Percentiles rank a stretch among this genome's conserved stretches.
These are phyloP conservation scores for Paspalum notatum DNA, from an alignment of 176 grass and related monocot species.

Conservation along the genomic window DNA sequence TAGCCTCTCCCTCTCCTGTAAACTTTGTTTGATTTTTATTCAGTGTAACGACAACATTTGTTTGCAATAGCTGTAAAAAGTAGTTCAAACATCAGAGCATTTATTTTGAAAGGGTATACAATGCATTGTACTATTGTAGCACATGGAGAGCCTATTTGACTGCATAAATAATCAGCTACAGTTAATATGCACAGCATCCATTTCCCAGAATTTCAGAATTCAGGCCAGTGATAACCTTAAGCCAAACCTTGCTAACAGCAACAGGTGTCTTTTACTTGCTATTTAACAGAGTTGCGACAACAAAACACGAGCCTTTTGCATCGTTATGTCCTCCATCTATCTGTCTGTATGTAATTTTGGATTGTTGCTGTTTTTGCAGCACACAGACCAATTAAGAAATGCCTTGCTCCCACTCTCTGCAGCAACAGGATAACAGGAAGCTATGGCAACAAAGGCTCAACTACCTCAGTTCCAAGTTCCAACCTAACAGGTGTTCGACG, in stretches of 20 bases:
- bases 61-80: neutral
- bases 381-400: neutral
- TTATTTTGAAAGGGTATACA: neutral
- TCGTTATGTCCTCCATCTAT: neutral
- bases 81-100: neutral
- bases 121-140: neutral
- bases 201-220: neutral
- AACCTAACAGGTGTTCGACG: slow-evolving; percentile 14
- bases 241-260: neutral
- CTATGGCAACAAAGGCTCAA: neutral
- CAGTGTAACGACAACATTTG: neutral
- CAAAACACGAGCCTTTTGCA: neutral
- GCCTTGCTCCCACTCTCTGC: neutral
- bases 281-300: neutral
- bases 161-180: neutral
- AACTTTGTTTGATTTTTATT: slow-evolving; percentile 3
- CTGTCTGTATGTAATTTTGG: neutral
- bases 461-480: neutral
- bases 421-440: neutral
- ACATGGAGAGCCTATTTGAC: neutral
- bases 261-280: neutral
- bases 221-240: neutral
- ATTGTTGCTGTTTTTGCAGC: neutral
- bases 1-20: neutral
- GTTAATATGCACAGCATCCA: neutral